Conservation (phyloP, 148 eudicot species). For the Fagopyrum homotropicum region DNA sequence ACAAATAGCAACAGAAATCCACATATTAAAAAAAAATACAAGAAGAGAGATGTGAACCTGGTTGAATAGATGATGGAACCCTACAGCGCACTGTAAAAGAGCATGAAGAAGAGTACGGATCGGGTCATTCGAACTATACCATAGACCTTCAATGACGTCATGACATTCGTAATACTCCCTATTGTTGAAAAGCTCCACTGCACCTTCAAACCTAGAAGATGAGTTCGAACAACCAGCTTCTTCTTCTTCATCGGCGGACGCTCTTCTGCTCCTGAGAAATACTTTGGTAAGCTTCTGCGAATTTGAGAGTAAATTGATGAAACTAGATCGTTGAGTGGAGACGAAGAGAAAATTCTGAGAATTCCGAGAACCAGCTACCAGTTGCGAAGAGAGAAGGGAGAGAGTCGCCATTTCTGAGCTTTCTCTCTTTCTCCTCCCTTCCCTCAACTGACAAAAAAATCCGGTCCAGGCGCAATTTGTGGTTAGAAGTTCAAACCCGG, state of each 20-base stretch:
- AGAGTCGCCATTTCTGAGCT: constrained; percentile 9
- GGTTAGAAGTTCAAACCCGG: constrained; percentile 5
- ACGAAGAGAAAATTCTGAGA: background rate
- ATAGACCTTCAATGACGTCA: constrained; percentile 59
- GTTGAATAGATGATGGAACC: constrained; percentile 85
- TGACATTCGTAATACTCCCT: constrained; percentile 78
- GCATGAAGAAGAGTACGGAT: constrained; percentile 60
- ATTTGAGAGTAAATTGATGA: background rate
- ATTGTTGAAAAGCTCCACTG: constrained; percentile 54
- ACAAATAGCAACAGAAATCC: background rate
- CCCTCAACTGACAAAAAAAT: background rate
- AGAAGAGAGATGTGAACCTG: constrained; percentile 26
- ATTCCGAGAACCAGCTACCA: background rate
- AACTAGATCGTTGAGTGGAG: background rate
- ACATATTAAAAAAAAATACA: background rate
- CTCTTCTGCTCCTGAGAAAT: constrained; percentile 1
- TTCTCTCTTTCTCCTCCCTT: background rate
- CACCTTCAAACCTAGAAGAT: constrained; percentile 37
- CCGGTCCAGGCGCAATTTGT: background rate
- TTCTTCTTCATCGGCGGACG: constrained; percentile 21
- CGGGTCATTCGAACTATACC: constrained; percentile 64
- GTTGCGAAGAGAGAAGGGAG: background rate
- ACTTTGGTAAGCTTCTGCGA: background rate
- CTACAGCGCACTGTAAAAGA: constrained; percentile 77
- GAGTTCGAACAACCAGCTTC: constrained; percentile 10